Conservation (phyloP, 495 filamentous ascomycete genomes). For the Aspergillus avenaceus region DNA sequence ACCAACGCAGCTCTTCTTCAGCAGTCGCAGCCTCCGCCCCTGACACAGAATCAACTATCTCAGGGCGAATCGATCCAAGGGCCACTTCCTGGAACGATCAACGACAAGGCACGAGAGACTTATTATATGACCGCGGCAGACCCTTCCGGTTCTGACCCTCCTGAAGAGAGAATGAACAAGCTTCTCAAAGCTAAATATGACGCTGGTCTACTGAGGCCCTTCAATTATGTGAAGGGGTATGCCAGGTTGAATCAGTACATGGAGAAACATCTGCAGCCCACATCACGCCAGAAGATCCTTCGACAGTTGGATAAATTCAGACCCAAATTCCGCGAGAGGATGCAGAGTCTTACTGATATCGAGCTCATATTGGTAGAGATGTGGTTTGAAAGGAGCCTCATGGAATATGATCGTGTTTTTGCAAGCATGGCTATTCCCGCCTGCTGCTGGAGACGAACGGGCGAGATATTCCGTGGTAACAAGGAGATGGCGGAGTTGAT, state of each 20-base stretch:
- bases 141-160: constrained; percentile 83
- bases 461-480: constrained; percentile 96
- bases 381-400: constrained; percentile 93
- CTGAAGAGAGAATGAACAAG: constrained; percentile 93
- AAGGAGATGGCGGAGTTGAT: constrained; percentile 99
- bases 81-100: constrained; percentile 53
- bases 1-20: constrained; percentile 29
- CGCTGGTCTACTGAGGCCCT: constrained; percentile 88
- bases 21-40: constrained; percentile 31
- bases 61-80: constrained; percentile 57
- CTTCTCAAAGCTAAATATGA: constrained; percentile 93
- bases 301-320: constrained; percentile 88
- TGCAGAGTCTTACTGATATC: constrained; percentile 84
- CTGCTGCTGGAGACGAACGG: constrained; percentile 94
- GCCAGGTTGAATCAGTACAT: constrained; percentile 84
- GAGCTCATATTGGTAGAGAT: constrained; percentile 93
- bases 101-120: constrained; percentile 79
- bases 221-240: constrained; percentile 98
- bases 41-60: constrained; percentile 39
- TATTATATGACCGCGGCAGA: constrained; percentile 98
- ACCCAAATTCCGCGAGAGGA: constrained; percentile 92
- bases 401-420: constrained; percentile 98
- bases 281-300: constrained; percentile 81
- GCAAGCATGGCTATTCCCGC: constrained; percentile 98
- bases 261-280: constrained; percentile 74